These are phyloP conservation scores for Pyricularia sp. DNA, from an alignment of 2,329 filamentous ascomycete genomes.

Conservation along the genomic window DNA sequence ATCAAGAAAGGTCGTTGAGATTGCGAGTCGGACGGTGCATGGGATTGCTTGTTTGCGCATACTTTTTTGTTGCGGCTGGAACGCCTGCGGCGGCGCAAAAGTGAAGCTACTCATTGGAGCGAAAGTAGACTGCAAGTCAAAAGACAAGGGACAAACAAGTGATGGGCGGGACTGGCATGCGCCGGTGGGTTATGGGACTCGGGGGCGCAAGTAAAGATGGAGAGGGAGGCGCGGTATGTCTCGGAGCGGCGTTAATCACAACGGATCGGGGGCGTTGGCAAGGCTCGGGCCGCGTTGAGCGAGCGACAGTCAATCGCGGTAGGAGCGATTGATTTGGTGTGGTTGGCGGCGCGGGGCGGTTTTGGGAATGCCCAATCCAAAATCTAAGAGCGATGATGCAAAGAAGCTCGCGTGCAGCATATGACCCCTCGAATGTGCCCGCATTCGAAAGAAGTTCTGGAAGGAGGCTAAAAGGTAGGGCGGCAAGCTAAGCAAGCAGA, in stretches of 20 bases:
- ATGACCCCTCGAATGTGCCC: neutral
- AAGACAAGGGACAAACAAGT: neutral
- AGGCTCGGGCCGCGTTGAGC: neutral
- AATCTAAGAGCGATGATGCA: neutral
- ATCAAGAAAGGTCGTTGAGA: slow-evolving; percentile 13
- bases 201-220: neutral
- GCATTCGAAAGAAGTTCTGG: neutral
- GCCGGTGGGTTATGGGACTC: neutral
- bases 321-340: neutral
- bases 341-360: neutral
- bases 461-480: neutral
- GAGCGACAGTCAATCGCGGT: neutral
- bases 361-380: neutral
- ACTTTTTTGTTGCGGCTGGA: slow-evolving; percentile 64
- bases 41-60: slow-evolving; percentile 37
- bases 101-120: slow-evolving; percentile 66
- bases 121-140: slow-evolving; percentile 5
- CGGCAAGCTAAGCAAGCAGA: neutral
- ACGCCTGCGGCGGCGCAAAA: slow-evolving; percentile 53
- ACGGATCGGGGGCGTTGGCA: neutral
- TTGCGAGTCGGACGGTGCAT: neutral
- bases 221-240: neutral
- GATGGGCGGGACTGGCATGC: slow-evolving; percentile 37
- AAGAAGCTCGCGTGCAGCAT: neutral
- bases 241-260: neutral